A percentile compares a stretch with the other conserved stretches of the same genome.
These are phyloP conservation scores for Sordariomycetes sp. DNA, from an alignment of 2,329 filamentous ascomycete species.

Conservation along the genomic window DNA sequence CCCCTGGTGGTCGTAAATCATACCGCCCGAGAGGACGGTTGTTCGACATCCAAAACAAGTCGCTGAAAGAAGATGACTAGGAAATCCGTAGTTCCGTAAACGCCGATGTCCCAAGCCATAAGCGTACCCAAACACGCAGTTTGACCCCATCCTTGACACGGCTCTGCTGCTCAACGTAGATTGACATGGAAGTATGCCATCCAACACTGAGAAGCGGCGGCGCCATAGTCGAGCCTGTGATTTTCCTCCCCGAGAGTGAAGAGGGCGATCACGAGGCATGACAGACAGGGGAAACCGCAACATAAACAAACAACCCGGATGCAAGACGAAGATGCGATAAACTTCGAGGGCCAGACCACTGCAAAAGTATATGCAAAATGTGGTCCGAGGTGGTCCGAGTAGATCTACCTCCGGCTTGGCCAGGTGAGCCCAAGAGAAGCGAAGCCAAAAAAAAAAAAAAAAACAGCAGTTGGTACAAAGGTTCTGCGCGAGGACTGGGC, in stretches of 20 bases:
- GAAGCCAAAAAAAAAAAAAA: not conserved
- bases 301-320: not conserved
- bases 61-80: not conserved
- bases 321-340: not conserved
- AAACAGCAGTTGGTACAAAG: slow-evolving; percentile 2
- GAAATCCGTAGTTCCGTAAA: not conserved
- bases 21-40: not conserved
- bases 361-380: not conserved
- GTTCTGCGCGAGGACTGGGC: slow-evolving; percentile 1
- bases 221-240: not conserved
- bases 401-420: not conserved
- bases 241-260: not conserved
- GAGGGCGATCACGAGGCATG: not conserved
- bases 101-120: not conserved
- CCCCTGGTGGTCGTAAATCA: not conserved
- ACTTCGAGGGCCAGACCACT: not conserved
- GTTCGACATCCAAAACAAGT: not conserved
- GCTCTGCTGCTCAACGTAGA: no score
- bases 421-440: not conserved
- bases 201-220: not conserved
- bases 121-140: not conserved
- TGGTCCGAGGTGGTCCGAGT: not conserved
- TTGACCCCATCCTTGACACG: not conserved
- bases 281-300: not conserved
- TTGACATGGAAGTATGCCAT: not conserved